Evolutionary conservation across 2,329 filamentous ascomycete genomes (phyloP), one percentile per base, ranked within the genome.

Genomic region (Seiridium cupressi): DNA sequence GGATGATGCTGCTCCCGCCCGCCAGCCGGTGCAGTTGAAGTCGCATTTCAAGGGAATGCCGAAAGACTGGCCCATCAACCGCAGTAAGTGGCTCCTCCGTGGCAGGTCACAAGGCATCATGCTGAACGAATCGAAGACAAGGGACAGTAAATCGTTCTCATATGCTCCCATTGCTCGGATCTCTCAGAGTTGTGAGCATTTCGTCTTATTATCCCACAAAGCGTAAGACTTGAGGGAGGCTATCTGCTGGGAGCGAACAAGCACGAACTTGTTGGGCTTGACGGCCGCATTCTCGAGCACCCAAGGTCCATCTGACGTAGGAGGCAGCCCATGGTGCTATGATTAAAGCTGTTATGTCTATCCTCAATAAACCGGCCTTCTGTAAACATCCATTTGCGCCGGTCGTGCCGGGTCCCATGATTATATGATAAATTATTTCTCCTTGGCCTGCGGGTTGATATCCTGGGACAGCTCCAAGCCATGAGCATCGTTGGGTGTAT

Each of bases 11-110:
- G 10, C 49, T 53, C 5, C 49, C 38, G 49, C 32, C 18, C 49
- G 49, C 34, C 26, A 53, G 47, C 58, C 58, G 18, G 55, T 55
- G 32, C 36, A 44, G 32, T 38, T 57, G 34, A 46, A 47, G 44
- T 56, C 53, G n/a, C 58, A 60, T 40, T 60, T 60, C 31, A 44
- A 44, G 26, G 58, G 58, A n/a, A 44, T 60, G 58, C 58, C 58
- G 7, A 60, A 57, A 32, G 53, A 60, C 10, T 60, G 58, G 58
- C 53, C 55, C 32, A 57, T 44, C 31, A 60, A 60, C 53, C 31
- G 34, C 40, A 56, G 54, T 56, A 26, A 32, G 54, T 46, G 18
- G 8, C 5, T 53, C n/a, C n/a, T 34, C 32, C 5, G 10, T 32
- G 18, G 47, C 26, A 10, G 26, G 13, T 49, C n/a, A 6, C 47